Conservation (phyloP, 306 rosid species). For the Malus sieversii region DNA sequence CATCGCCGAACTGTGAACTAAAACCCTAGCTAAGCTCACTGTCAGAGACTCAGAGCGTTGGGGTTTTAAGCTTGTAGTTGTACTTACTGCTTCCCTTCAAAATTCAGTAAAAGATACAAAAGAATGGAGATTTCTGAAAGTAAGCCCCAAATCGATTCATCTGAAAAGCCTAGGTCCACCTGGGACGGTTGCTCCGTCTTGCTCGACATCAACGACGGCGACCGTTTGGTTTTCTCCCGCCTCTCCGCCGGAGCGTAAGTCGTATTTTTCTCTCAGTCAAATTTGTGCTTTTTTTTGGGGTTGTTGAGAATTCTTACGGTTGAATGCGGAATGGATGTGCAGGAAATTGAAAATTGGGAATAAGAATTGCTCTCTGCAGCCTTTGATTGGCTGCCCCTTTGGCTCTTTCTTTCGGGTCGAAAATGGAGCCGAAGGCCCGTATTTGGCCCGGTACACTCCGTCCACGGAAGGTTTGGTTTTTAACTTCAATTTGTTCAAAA, state of each 20-base stretch:
- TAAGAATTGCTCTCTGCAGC: conserved; percentile 61
- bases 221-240: conserved; percentile 88
- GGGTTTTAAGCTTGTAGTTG: neutral
- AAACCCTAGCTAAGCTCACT: neutral
- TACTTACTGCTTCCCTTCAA: no score
- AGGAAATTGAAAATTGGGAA: conserved; percentile 87
- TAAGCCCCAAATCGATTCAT: conserved; percentile 1
- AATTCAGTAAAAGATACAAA: neutral
- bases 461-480: conserved; percentile 38
- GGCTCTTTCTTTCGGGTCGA: conserved; percentile 82
- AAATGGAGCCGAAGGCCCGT: conserved; percentile 38
- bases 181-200: conserved; percentile 93
- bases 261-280: conserved; percentile 1
- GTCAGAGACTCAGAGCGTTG: neutral
- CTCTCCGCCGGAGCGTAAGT: conserved; percentile 71
- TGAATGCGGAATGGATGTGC: conserved; percentile 10
- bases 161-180: conserved; percentile 41
- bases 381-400: conserved; percentile 63
- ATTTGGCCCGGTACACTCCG: conserved; percentile 36
- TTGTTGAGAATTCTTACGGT: neutral
- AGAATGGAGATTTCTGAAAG: conserved; percentile 19
- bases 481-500: neutral
- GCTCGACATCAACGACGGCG: conserved; percentile 89
- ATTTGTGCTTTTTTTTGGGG: neutral
- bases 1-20: no score